Base-by-base conservation (phyloP, 305 asterid species). In the Fraxinus floribunda region DNA sequence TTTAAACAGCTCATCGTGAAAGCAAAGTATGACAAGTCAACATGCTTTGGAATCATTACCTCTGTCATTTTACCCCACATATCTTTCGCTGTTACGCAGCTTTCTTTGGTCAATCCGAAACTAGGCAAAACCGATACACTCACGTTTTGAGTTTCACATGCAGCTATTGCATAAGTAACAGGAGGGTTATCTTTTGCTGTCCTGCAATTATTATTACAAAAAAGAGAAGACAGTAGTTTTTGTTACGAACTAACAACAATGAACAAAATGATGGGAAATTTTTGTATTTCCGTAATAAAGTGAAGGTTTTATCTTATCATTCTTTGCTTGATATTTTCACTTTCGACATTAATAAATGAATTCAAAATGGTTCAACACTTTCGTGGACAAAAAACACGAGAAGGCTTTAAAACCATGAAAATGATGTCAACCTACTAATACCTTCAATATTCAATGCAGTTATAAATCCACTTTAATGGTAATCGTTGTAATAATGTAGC, bases 121-220 rank as follows among this genome's bases (percentile, higher is more conserved):
- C 94, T 89, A 57, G 99, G 99, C 87, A 97, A 88, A 85, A 95
- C 99, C 11, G 99, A 89, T 38, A 97, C 97, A 2, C 89, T 97
- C 81, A 95, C 98, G 83, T 95, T 97, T 89, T 97, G 99, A 79
- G 99, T 93, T 86, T 97, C 99, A 81, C 95, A 93, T 26, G 99
- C 98, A 72, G 99, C 98, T 32, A 97, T 91, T 24, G 99, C 99
- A 55, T 84, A 97, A 7, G 98, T 95, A 83, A 94, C 98, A 1
- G 99, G 99, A 66, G 93, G 98, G 72, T 97, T 92, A 66, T 85
- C 93, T 89, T 91, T 95, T 20, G 99, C 92, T 32, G 98, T 93
- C 89, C 99, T 97, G 97, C 74, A 78, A 79, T 86, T 73, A 84
- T 70, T 52, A 22, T 78, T 35, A 30, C 34, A 41, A 84, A 41